These are phyloP conservation scores for Fusarium coicis DNA, from an alignment of 2,329 filamentous ascomycete species.

Conservation along the genomic window DNA sequence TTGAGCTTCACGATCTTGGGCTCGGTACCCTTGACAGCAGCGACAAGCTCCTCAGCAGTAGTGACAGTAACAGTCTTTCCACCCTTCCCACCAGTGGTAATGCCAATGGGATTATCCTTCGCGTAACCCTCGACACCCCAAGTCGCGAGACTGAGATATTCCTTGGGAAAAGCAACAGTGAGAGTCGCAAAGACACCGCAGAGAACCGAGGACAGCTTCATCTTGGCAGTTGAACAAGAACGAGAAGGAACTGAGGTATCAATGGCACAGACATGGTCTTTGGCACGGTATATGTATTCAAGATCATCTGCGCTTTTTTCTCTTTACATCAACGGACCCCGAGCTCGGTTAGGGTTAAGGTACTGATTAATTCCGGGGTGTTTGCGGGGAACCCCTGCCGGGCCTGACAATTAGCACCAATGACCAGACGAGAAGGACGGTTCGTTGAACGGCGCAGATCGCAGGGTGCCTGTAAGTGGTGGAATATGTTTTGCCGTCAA, in stretches of 20 bases:
- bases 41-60: conserved; percentile 55
- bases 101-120: conserved; percentile 51
- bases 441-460: neutral
- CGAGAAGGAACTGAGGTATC: neutral
- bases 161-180: conserved; percentile 23
- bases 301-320: neutral
- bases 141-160: conserved; percentile 35
- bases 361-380: neutral
- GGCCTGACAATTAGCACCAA: conserved; percentile 37
- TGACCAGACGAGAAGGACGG: neutral
- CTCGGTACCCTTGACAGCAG: conserved; percentile 55
- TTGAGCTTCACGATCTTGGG: conserved; percentile 57
- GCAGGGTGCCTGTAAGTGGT: neutral
- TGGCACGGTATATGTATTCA: conserved; percentile 8
- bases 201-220: conserved; percentile 30
- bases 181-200: conserved; percentile 25
- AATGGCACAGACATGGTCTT: neutral
- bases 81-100: conserved; percentile 54
- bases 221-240: neutral
- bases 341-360: conserved; percentile 4
- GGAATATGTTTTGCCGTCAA: neutral
- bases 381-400: conserved; percentile 34
- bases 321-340: neutral
- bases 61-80: conserved; percentile 60
- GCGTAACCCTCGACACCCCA: conserved; percentile 45